Conservation (phyloP, 148 eudicot species). For the Camellia japonica region DNA sequence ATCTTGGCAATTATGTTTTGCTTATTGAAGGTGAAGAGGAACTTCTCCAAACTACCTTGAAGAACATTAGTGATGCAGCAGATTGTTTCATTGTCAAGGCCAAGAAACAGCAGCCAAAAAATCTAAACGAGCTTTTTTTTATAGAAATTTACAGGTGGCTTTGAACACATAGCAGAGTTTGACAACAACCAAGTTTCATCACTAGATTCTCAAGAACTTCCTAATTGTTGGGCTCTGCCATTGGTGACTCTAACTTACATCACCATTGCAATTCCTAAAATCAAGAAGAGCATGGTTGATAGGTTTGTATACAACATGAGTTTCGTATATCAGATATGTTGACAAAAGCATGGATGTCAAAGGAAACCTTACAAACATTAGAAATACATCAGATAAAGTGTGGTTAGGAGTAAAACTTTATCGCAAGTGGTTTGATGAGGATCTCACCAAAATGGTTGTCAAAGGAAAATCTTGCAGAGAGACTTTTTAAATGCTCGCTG, state of each 20-base stretch:
- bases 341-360: background rate
- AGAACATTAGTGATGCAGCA: background rate
- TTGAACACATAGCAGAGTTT: background rate
- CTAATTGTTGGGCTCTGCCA: constrained; percentile 7
- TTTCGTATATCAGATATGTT: background rate
- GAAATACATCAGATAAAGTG: background rate
- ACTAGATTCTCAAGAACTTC: background rate
- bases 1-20: constrained; percentile 5
- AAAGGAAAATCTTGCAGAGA: background rate
- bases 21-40: constrained; percentile 10
- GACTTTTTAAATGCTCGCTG: background rate
- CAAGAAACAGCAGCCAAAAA: background rate
- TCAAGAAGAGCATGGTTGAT: background rate
- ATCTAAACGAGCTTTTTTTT: background rate
- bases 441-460: background rate
- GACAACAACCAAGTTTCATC: background rate
- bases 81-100: background rate
- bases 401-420: constrained; percentile 9
- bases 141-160: background rate
- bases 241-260: constrained; percentile 14
- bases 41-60: background rate
- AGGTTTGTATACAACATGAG: background rate
- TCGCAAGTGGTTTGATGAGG: constrained; percentile 9
- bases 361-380: background rate
- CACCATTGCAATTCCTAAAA: constrained; percentile 4